Percentiles rank a stretch among this genome's conserved stretches.
Evolutionary conservation across 2,329 filamentous ascomycete species (phyloP).

Genomic region (Nemania bipapillata): DNA sequence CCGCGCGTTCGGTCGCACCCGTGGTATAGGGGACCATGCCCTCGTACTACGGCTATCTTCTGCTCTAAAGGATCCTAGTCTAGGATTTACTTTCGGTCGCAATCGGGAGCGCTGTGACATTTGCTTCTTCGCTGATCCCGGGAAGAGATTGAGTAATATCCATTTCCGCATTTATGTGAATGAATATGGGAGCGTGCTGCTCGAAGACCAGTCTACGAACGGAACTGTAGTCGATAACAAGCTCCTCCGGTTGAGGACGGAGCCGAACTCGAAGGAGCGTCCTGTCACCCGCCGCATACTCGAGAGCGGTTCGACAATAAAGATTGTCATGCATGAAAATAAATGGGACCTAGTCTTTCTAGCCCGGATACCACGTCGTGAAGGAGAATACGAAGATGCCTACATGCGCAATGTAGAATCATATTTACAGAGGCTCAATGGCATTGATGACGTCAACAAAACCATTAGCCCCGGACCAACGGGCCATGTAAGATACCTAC

Average conservation of each 20-base stretch:
- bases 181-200: constrained; percentile 84
- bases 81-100: constrained; percentile 88
- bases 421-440: constrained; percentile 65
- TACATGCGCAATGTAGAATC: constrained; percentile 76
- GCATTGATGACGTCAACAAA: constrained; percentile 52
- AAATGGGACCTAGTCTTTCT: constrained; percentile 77
- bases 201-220: constrained; percentile 95
- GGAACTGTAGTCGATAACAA: constrained; percentile 85
- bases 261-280: constrained; percentile 53
- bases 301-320: constrained; percentile 76
- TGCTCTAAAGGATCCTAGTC: constrained; percentile 70
- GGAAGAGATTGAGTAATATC: constrained; percentile 86
- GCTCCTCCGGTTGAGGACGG: constrained; percentile 67
- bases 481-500: constrained; percentile 60
- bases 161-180: constrained; percentile 96
- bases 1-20: constrained; percentile 62
- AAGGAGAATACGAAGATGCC: constrained; percentile 70
- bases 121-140: constrained; percentile 71
- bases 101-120: constrained; percentile 78
- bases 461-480: constrained; percentile 61
- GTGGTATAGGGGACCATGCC: constrained; percentile 68
- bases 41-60: constrained; percentile 85
- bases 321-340: constrained; percentile 68
- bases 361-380: constrained; percentile 82
- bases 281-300: constrained; percentile 68